A percentile compares a stretch with the other conserved stretches of the same genome.
These are phyloP conservation scores for Cladosporium colombiae DNA, from an alignment of 2,329 filamentous ascomycete genomes.

Conservation along the genomic window DNA sequence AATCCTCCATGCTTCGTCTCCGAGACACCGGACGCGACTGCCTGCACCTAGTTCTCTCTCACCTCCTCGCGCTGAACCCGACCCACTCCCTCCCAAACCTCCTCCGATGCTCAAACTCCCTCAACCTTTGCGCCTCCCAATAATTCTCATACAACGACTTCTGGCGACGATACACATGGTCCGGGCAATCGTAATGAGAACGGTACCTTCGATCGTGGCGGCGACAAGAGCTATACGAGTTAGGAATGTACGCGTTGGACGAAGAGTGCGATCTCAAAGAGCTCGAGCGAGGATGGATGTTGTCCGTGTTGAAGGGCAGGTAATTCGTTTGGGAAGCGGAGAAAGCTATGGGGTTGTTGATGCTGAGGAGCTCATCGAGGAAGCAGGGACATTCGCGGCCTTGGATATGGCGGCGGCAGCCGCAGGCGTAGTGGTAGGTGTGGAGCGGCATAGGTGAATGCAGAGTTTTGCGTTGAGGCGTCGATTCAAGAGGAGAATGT, in stretches of 20 bases:
- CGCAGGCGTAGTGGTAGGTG: conserved; percentile 30
- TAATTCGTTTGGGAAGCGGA: conserved; percentile 18
- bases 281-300: neutral
- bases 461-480: neutral
- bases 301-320: conserved; percentile 25
- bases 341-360: conserved; percentile 25
- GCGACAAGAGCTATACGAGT: conserved; percentile 12
- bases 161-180: neutral
- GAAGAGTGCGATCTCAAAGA: conserved; percentile 44
- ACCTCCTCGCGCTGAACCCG: neutral
- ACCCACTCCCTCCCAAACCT: neutral
- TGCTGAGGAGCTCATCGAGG: conserved; percentile 27
- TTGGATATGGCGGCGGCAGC: conserved; percentile 27
- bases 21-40: neutral
- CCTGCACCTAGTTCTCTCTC: neutral
- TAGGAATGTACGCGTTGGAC: neutral
- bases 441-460: conserved; percentile 26
- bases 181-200: conserved; percentile 14
- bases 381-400: conserved; percentile 29
- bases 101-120: conserved; percentile 1
- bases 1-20: neutral
- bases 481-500: neutral
- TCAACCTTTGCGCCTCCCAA: neutral
- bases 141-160: neutral
- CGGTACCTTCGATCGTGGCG: conserved; percentile 16